A percentile compares a stretch with the other conserved stretches of the same genome.
Conservation (phyloP, 768 basidiomycete species). For the Russula dissimulans region DNA sequence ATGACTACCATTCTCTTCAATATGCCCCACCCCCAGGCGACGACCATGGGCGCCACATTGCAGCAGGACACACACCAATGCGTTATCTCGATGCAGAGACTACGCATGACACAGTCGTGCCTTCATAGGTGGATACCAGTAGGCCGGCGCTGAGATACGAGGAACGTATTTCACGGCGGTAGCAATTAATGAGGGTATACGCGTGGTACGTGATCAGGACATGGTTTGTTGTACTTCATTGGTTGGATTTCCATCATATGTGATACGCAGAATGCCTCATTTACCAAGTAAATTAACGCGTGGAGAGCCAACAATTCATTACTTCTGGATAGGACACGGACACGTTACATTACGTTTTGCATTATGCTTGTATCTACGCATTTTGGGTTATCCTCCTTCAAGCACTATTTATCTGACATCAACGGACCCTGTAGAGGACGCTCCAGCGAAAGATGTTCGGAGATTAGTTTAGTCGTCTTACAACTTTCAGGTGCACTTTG, state of each 20-base stretch:
- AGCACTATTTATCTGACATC: not conserved
- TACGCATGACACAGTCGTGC: not conserved
- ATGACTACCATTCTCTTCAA: not conserved
- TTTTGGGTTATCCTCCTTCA: not conserved
- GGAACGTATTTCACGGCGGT: not conserved
- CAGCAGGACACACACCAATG: not conserved
- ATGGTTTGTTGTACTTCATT: too few species aligned
- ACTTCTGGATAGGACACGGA: not conserved
- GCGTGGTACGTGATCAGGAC: not conserved
- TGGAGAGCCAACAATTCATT: not conserved
- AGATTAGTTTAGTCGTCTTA: too few species aligned
- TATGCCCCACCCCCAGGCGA: conserved; percentile 10
- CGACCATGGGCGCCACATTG: not conserved
- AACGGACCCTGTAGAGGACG: not conserved
- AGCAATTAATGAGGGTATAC: not conserved
- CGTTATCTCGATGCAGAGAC: not conserved
- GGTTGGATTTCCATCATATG: not conserved
- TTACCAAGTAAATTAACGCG: too few species aligned
- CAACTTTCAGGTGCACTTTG: too few species aligned
- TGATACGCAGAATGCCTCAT: too few species aligned
- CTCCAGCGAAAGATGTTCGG: too few species aligned
- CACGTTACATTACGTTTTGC: not conserved
- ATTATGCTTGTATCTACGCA: not conserved
- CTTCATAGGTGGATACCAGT: not conserved
- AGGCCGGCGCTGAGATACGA: not conserved